Base-by-base conservation (phyloP, 2,329 filamentous ascomycete species). In the Apiospora sp. region DNA sequence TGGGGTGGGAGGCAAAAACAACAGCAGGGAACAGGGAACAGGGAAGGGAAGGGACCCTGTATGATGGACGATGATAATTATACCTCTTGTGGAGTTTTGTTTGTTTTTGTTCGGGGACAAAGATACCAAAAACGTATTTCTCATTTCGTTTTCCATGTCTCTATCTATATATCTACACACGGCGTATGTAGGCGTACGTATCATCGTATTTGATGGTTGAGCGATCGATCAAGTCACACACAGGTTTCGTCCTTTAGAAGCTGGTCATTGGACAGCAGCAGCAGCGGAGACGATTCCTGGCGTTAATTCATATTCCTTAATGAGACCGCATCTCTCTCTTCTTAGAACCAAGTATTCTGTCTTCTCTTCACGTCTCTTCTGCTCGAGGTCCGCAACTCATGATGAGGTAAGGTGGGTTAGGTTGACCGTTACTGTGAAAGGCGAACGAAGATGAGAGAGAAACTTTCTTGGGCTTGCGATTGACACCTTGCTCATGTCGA, bases 111-210 rank as follows among this genome's bases (percentile, higher is more conserved):
- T 30, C 19, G 58, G 14, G 27, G 30, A 41, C 19, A 16, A 64
- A 64, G 58, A 64, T 64, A 64, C 58, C 58, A 64, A 64, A 64
- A 64, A n/a, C 58, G 19, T 41, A 41, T 41, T 64, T 64, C 54
- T 41, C 34, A 41, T 41, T 41, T 22, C 34, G 7, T 24, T 10
- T 41, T 41, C 10, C 37, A 41, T 41, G 7, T 10, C 37, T 41
- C 37, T 6, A 37, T 41, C 8, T 41, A 41, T 61, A 22, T 61
- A 37, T 7, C 54, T 61, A 61, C 27, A 41, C 34, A 41, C n/a
- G 58, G 58, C 58, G 58, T 64, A 41, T n/a, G 12, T 4, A 41
- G 58, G 58, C 58, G 34, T 41, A 64, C 34, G 4, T n/a, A n/a
- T 41, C 37, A 37, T 37, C 54, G 14, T 64, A 34, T 37, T 37